These are phyloP conservation scores for Tuber umbilicatum DNA, from an alignment of 495 filamentous ascomycete species.

Conservation along the genomic window DNA sequence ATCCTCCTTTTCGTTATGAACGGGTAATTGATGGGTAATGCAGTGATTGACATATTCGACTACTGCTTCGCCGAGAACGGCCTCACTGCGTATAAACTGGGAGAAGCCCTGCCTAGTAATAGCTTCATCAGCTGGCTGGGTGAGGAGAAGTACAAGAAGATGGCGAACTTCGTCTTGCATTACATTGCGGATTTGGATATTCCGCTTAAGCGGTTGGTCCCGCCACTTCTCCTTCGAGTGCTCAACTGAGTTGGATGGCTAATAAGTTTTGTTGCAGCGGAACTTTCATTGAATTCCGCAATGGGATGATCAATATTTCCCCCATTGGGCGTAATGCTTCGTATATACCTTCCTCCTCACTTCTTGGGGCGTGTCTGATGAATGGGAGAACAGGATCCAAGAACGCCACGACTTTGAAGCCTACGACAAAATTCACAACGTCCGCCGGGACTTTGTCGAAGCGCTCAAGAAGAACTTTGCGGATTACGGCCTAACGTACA, in stretches of 20 bases:
- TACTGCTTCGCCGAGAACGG: slow-evolving; percentile 96
- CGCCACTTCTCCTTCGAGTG: background rate
- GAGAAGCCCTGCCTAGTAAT: slow-evolving; percentile 60
- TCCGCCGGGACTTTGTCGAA: slow-evolving; percentile 65
- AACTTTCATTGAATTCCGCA: slow-evolving; percentile 94
- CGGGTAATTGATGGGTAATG: too few species aligned
- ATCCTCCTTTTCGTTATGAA: slow-evolving; percentile 55
- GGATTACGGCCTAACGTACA: slow-evolving; percentile 78
- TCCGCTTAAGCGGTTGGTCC: slow-evolving; percentile 62
- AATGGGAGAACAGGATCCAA: slow-evolving; percentile 47
- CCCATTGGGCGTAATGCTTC: slow-evolving; percentile 85
- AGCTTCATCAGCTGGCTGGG: slow-evolving; percentile 91
- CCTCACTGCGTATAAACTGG: slow-evolving; percentile 78
- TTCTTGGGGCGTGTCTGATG: background rate
- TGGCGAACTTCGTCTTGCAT: slow-evolving; percentile 77
- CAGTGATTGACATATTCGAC: slow-evolving; percentile 64
- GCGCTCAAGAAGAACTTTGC: slow-evolving; percentile 72
- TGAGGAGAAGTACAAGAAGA: slow-evolving; percentile 81
- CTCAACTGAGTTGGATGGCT: background rate
- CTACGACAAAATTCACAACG: slow-evolving; percentile 68
- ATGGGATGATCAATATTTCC: slow-evolving; percentile 93
- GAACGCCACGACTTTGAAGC: slow-evolving; percentile 73
- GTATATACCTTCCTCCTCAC: slow-evolving; percentile 12
- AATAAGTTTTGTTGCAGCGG: slow-evolving; percentile 49
- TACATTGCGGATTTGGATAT: slow-evolving; percentile 83